Evolutionary conservation across 345 rosid species (phyloP), one percentile per base, ranked within the genome.

Genomic region (Passiflora organensis): DNA sequence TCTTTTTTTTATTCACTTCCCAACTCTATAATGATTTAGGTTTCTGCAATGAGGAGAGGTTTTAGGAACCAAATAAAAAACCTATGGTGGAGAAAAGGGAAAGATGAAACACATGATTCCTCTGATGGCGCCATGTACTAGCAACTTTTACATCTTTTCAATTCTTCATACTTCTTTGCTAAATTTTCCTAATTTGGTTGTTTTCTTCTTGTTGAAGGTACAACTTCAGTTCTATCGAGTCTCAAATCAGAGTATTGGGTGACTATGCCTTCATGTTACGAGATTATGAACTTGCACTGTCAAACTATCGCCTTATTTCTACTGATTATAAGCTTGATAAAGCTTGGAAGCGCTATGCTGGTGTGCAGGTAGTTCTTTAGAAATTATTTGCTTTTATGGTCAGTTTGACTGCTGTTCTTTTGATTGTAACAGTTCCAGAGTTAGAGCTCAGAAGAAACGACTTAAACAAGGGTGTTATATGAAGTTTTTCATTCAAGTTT

Each of bases 71-170:
- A 89, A 69, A 67, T 93, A 13, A 89, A 89, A 73, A 93, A 89
- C 68, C 80, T 93, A 34, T 93, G 97, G 97, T 93, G 99, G 99
- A 86, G 99, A 70, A 93, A 93, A 82, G 99, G 96, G 56, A 93
- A 89, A 82, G 99, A 89, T 6, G 99, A 93, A 43, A 58, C 69
- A 36, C 49, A 64, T 6, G 97, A 93, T 53, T 62, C 88, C 41
- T 51, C 83, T 43, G 70, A 61, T 73, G 96, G 96, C 59, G 69
- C 85, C 50, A 76, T 64, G 96, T 89, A 80, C 66, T 63, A 55
- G 58, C 53, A 56, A 36, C 34, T 20, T 62, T 48, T n/a, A n/a
- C n/a, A 43, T 53, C 61, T 62, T 65, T 15, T 49, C 34, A 37
- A n/a, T 43, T 54, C 48, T 46, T 12, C 22, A 57, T 45, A 62